A percentile compares a stretch with the other conserved stretches of the same genome.
Conservation (phyloP, 2,329 filamentous ascomycete species). For the Tolypocladium guangdongense region DNA sequence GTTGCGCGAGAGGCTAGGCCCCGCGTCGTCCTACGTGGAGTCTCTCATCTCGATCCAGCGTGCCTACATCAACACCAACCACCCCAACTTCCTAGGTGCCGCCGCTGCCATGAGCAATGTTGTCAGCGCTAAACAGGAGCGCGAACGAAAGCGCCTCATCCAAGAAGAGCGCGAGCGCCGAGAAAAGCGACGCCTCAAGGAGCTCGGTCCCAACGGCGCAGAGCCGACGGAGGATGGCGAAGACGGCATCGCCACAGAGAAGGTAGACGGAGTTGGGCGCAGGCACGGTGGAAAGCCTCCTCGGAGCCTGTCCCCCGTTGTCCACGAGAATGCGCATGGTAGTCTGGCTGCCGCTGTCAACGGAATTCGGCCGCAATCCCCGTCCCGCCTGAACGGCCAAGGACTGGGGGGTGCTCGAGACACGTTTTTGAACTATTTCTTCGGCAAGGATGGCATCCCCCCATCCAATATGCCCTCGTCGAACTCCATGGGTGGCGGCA, state of each 20-base stretch:
- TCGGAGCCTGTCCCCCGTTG: constrained; percentile 74
- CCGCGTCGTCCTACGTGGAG: constrained; percentile 83
- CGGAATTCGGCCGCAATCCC: constrained; percentile 31
- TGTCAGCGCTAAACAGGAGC: constrained; percentile 87
- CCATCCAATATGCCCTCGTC: constrained; percentile 28
- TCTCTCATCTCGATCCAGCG: constrained; percentile 95
- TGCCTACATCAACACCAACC: constrained; percentile 98
- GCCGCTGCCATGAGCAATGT: constrained; percentile 97
- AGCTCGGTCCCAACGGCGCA: constrained; percentile 69
- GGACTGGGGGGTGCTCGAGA: constrained; percentile 59
- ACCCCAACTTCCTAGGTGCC: constrained; percentile 94
- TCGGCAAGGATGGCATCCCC: constrained; percentile 75
- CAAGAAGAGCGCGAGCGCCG: constrained; percentile 80
- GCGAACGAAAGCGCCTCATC: constrained; percentile 69
- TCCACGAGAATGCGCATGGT: constrained; percentile 54
- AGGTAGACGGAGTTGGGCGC: constrained; percentile 38
- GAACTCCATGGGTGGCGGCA: constrained; percentile 18
- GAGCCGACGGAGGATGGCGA: constrained; percentile 60
- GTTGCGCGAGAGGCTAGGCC: constrained; percentile 81
- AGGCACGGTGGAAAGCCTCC: constrained; percentile 29
- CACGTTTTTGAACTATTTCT: constrained; percentile 97
- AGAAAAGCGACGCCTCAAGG: constrained; percentile 73
- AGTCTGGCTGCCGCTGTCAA: constrained; percentile 58
- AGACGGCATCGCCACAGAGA: constrained; percentile 34
- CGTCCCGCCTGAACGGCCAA: constrained; percentile 47